phyloP scores from a whole-genome alignment of 129 eudicot genomes.

The Lactuca saligna region DNA sequence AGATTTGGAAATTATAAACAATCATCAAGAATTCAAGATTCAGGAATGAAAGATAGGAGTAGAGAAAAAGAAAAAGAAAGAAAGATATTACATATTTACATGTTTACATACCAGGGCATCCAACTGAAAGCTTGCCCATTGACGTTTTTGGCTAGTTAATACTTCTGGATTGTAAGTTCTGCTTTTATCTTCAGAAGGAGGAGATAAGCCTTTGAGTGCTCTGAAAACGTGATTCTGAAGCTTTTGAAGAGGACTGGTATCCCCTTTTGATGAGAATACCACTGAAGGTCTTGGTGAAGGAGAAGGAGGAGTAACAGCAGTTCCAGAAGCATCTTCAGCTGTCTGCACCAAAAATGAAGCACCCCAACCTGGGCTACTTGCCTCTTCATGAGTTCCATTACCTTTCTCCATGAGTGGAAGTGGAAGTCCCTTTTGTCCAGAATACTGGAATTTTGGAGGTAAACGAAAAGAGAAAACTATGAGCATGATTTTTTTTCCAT shows the following conservation, averaged over 20 bases:
- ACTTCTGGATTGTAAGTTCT: constrained; percentile 87
- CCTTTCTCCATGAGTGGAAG: constrained; percentile 49
- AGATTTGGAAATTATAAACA: constrained; percentile 1
- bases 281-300: constrained; percentile 86
- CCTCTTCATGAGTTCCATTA: constrained; percentile 42
- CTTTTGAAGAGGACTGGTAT: constrained; percentile 70
- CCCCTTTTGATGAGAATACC: constrained; percentile 78
- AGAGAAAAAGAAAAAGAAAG: too few species aligned
- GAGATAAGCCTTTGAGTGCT: constrained; percentile 76
- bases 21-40: not conserved
- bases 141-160: constrained; percentile 96
- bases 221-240: constrained; percentile 74
- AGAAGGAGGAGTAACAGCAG: constrained; percentile 65
- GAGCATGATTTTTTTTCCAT: not conserved
- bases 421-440: constrained; percentile 20
- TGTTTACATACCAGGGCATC: constrained; percentile 60
- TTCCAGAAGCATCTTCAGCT: constrained; percentile 69
- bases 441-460: not conserved
- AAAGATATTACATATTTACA: too few species aligned
- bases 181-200: constrained; percentile 60
- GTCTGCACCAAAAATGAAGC: constrained; percentile 75
- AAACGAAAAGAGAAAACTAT: constrained; percentile 3
- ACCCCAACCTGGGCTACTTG: constrained; percentile 74
- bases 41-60: constrained; percentile 3
- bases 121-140: constrained; percentile 94